Conservation (phyloP, 2,329 filamentous ascomycete genomes). For the Chrysoporthe austroafricana region DNA sequence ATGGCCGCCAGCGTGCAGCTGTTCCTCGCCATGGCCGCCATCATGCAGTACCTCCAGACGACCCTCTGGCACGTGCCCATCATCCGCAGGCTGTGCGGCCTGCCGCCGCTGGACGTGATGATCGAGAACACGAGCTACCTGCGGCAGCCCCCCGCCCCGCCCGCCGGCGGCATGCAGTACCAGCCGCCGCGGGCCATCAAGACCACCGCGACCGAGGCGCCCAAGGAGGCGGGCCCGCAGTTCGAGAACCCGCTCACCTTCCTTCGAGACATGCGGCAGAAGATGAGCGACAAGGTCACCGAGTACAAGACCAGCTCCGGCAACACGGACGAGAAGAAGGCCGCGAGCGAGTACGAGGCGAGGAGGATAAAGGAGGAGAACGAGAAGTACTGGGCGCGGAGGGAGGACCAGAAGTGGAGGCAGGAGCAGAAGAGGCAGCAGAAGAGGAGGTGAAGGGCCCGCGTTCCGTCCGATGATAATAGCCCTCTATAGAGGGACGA, state of each 20-base stretch:
- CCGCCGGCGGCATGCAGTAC: slow-evolving; percentile 31
- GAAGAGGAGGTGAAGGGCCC: slow-evolving; percentile 45
- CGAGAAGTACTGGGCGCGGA: slow-evolving; percentile 21
- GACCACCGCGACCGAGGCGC: slow-evolving; percentile 29
- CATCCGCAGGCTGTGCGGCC: slow-evolving; percentile 44
- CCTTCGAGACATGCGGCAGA: slow-evolving; percentile 10
- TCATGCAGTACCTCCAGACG: slow-evolving; percentile 47
- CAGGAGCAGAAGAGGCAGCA: slow-evolving; percentile 13
- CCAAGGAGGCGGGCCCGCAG: not conserved
- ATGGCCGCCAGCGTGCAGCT: slow-evolving; percentile 59
- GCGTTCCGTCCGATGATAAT: not conserved
- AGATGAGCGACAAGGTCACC: slow-evolving; percentile 10
- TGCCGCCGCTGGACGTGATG: slow-evolving; percentile 38
- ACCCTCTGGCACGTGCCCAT: slow-evolving; percentile 45
- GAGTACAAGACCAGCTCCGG: slow-evolving; percentile 2
- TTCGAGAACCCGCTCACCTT: slow-evolving; percentile 18
- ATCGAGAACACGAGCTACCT: slow-evolving; percentile 7
- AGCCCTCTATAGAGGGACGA: not conserved
- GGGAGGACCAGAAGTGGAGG: slow-evolving; percentile 14
- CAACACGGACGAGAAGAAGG: slow-evolving; percentile 9
- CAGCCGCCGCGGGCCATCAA: slow-evolving; percentile 39
- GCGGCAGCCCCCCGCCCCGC: not conserved
- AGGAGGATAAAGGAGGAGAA: slow-evolving; percentile 22
- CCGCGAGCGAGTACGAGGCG: slow-evolving; percentile 13
- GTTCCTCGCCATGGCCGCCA: slow-evolving; percentile 58